Evolutionary conservation across 2,329 filamentous ascomycete species (phyloP).

Genomic region (Fusarium odoratissimum): DNA sequence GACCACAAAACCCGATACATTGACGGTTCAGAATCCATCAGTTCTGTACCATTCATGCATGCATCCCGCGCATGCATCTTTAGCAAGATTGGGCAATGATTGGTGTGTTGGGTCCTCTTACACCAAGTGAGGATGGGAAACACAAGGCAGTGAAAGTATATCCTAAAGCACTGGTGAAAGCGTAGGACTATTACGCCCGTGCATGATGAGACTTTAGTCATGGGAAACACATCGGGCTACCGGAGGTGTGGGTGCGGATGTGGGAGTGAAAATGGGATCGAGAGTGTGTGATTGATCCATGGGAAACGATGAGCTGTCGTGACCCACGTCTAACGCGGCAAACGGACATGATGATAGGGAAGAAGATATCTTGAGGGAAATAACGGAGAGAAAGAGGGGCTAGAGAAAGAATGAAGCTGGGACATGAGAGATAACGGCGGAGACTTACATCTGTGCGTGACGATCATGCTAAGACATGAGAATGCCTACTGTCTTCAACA

Average conservation of each 20-base stretch:
- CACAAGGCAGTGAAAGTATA: constrained; percentile 2
- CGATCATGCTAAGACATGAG: background rate
- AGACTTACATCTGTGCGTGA: constrained; percentile 22
- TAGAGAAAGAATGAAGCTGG: background rate
- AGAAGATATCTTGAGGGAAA: background rate
- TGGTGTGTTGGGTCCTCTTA: constrained; percentile 19
- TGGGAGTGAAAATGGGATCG: constrained; percentile 23
- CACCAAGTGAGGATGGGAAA: background rate
- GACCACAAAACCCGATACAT: constrained; percentile 31
- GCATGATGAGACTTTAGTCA: constrained; percentile 41
- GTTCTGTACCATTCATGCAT: constrained; percentile 39
- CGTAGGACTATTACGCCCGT: constrained; percentile 30
- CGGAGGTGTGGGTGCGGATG: constrained; percentile 29
- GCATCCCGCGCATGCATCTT: constrained; percentile 44
- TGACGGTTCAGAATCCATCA: constrained; percentile 12
- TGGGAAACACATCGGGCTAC: constrained; percentile 29
- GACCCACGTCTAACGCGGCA: constrained; percentile 39
- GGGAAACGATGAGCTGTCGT: constrained; percentile 8
- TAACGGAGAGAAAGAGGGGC: background rate
- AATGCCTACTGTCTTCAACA: background rate
- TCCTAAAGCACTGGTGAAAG: background rate
- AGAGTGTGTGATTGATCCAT: constrained; percentile 14
- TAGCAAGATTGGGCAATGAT: constrained; percentile 17
- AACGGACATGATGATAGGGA: background rate
- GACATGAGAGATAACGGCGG: background rate